These are phyloP conservation scores for Pueraria montana DNA, from an alignment of 306 rosid species.

Conservation along the genomic window DNA sequence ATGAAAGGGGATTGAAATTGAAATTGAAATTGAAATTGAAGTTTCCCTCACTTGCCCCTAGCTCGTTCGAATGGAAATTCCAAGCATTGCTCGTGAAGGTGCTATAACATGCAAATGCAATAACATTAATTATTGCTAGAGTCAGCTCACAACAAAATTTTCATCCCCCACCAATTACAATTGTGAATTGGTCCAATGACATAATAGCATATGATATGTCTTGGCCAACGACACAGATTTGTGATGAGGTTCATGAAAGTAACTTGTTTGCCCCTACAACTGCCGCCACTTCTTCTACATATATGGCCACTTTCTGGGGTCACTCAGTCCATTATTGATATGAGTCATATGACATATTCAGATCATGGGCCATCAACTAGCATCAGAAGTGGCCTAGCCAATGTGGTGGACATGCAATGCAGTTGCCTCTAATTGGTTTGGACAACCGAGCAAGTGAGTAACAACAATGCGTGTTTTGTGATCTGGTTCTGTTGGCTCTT, in stretches of 20 bases:
- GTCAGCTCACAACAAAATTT: not conserved
- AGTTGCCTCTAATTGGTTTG: slow-evolving; percentile 22
- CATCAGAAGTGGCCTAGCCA: not conserved
- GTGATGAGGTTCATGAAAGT: slow-evolving; percentile 19
- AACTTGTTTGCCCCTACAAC: slow-evolving; percentile 24
- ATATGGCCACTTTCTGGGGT: no score
- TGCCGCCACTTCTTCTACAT: not conserved
- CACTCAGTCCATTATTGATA: no score
- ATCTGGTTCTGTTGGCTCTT: slow-evolving; percentile 26
- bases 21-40: slow-evolving; percentile 13
- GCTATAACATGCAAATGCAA: not conserved
- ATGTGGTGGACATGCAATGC: slow-evolving; percentile 23
- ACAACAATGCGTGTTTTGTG: slow-evolving; percentile 26
- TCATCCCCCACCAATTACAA: not conserved
- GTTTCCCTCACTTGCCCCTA: not conserved
- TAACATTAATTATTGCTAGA: not conserved
- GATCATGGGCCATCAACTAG: slow-evolving; percentile 23
- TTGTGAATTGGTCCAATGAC: slow-evolving; percentile 16
- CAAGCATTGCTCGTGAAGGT: not conserved
- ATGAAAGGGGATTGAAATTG: slow-evolving; percentile 38
- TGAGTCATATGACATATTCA: no score
- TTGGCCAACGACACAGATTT: slow-evolving; percentile 33
- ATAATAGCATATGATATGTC: slow-evolving; percentile 33
- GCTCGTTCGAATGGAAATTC: no score
- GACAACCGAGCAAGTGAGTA: not conserved